phyloP scores from a whole-genome alignment of 805 yeast species.

The Metschnikowia cubensis region DNA sequence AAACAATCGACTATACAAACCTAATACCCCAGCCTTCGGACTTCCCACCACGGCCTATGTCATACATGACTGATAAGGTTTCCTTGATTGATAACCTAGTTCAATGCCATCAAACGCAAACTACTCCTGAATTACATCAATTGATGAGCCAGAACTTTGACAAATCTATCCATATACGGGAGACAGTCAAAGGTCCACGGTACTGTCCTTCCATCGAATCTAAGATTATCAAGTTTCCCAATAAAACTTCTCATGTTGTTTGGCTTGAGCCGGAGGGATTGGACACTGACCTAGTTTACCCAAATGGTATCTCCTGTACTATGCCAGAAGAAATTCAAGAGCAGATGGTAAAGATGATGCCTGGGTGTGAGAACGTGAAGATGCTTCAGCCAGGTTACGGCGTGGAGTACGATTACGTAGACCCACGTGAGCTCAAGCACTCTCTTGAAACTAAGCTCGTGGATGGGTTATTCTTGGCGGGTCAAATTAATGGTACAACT shows the following conservation, averaged over 20 bases:
- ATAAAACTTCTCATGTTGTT: conserved; percentile 70
- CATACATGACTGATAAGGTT: conserved; percentile 71
- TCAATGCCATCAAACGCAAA: conserved; percentile 70
- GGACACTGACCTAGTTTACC: conserved; percentile 82
- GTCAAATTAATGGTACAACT: conserved; percentile 97
- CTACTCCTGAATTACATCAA: conserved; percentile 72
- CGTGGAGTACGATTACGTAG: conserved; percentile 96
- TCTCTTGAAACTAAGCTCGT: conserved; percentile 81
- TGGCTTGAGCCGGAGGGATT: conserved; percentile 98
- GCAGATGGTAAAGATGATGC: conserved; percentile 67
- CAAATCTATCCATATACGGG: conserved; percentile 84
- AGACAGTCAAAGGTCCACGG: conserved; percentile 93
- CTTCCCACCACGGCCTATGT: conserved; percentile 83
- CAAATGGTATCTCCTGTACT: conserved; percentile 93
- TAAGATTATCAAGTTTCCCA: conserved; percentile 75
- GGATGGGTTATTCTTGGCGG: conserved; percentile 81
- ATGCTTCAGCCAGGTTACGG: conserved; percentile 97
- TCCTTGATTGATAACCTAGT: conserved; percentile 54
- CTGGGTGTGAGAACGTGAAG: conserved; percentile 83
- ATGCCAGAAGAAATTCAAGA: conserved; percentile 93
- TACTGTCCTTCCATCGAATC: conserved; percentile 97
- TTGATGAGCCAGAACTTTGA: conserved; percentile 67
- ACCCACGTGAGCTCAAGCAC: conserved; percentile 77
- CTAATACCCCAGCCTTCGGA: conserved; percentile 77
- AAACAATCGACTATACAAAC: conserved; percentile 63